These are phyloP conservation scores for Penicillium coffeae DNA, from an alignment of 495 filamentous ascomycete genomes.

Conservation along the genomic window DNA sequence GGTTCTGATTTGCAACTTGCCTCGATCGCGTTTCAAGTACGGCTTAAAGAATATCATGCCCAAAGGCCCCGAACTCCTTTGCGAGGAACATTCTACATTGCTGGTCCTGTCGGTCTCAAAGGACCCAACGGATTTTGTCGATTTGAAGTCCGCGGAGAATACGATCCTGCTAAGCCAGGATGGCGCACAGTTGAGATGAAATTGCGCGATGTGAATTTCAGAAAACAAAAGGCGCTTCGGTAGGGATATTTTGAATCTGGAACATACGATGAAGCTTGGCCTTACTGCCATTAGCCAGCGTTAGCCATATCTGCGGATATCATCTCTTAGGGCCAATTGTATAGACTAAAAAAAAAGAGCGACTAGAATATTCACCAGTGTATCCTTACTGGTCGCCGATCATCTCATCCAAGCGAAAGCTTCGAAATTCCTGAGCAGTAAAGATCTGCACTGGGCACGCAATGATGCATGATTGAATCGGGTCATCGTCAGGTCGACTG, in stretches of 20 bases:
- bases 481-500: too few relatives aligned
- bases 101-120: conserved; percentile 62
- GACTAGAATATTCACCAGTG: too few relatives aligned
- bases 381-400: too few relatives aligned
- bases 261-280: too few relatives aligned
- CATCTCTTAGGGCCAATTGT: too few relatives aligned
- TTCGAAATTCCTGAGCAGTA: too few relatives aligned
- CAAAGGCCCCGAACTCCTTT: conserved; percentile 40
- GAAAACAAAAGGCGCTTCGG: conserved; percentile 23
- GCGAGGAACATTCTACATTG: conserved; percentile 60
- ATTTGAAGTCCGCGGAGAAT: conserved; percentile 56
- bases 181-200: conserved; percentile 34
- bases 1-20: conserved; percentile 39
- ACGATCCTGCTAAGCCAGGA: conserved; percentile 49
- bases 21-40: conserved; percentile 51
- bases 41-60: conserved; percentile 37
- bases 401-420: too few relatives aligned
- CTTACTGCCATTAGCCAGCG: too few relatives aligned
- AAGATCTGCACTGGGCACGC: too few relatives aligned
- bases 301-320: too few relatives aligned
- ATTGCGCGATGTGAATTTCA: conserved; percentile 31
- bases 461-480: background rate
- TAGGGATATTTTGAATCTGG: background rate
- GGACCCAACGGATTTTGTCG: conserved; percentile 54
- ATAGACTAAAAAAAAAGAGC: too few relatives aligned